These are phyloP conservation scores for Pseudogymnoascus sp. DNA, from an alignment of 2,329 filamentous ascomycete genomes.

Conservation along the genomic window DNA sequence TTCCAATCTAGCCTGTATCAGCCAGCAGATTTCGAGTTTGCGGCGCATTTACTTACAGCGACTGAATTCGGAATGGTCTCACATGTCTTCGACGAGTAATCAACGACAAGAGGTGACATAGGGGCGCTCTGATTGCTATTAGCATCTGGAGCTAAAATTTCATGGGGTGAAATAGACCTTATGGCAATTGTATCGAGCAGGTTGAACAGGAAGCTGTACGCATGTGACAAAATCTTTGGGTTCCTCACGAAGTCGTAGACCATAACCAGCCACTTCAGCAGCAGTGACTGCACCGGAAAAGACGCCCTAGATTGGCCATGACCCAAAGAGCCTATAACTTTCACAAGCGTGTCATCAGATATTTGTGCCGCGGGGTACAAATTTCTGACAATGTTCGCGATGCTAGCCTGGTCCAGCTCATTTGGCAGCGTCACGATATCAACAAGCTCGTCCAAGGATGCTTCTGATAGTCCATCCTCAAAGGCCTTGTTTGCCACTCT, in stretches of 20 bases:
- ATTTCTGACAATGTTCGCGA: constrained; percentile 61
- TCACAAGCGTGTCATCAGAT: constrained; percentile 52
- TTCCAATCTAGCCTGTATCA: constrained; percentile 40
- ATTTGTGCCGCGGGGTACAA: constrained; percentile 67
- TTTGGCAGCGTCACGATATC: constrained; percentile 59
- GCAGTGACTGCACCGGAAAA: constrained; percentile 58
- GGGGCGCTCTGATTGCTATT: constrained; percentile 23
- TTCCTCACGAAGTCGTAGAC: constrained; percentile 65
- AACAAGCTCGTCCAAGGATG: constrained; percentile 55
- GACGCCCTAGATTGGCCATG: constrained; percentile 70
- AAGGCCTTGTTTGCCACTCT: constrained; percentile 56
- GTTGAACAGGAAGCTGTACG: constrained; percentile 73
- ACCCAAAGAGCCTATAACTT: constrained; percentile 65
- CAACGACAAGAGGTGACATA: constrained; percentile 73
- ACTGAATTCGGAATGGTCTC: constrained; percentile 73
- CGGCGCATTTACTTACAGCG: constrained; percentile 45
- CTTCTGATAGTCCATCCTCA: constrained; percentile 57
- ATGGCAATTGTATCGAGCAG: constrained; percentile 73
- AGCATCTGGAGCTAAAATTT: neutral
- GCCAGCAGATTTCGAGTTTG: neutral
- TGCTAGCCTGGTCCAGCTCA: constrained; percentile 68
- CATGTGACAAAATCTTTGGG: constrained; percentile 53
- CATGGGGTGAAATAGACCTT: constrained; percentile 39
- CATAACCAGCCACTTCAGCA: constrained; percentile 73
- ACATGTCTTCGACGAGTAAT: constrained; percentile 78